These are phyloP conservation scores for Penicillium diatomitis DNA, from an alignment of 495 filamentous ascomycete genomes.

Conservation along the genomic window DNA sequence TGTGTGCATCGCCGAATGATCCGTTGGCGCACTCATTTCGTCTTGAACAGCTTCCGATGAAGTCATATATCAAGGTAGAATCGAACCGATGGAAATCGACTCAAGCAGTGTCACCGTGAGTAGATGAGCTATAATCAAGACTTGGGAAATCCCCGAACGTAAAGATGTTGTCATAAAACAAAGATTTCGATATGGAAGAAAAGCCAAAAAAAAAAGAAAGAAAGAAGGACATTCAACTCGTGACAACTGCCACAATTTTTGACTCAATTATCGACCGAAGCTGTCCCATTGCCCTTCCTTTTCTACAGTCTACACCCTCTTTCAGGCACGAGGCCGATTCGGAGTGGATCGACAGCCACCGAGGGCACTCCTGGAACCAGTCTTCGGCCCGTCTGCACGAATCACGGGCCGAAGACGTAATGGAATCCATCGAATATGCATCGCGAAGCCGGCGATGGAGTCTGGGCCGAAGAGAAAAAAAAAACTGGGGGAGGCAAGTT, in stretches of 20 bases:
- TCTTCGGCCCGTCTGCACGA: conserved; percentile 9
- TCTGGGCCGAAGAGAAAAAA: background rate
- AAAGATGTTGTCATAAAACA: no score
- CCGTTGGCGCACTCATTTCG: background rate
- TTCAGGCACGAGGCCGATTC: background rate
- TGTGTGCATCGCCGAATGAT: background rate
- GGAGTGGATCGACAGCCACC: conserved; percentile 4
- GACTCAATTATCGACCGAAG: conserved; percentile 1
- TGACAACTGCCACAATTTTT: background rate
- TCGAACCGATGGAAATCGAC: background rate
- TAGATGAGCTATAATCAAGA: background rate
- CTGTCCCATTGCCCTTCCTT: background rate
- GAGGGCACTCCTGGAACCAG: background rate
- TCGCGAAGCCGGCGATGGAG: conserved; percentile 1
- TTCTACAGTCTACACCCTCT: background rate
- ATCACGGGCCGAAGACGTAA: conserved; percentile 13
- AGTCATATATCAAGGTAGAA: background rate
- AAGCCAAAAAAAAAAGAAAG: background rate
- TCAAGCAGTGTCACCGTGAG: background rate
- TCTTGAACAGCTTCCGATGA: background rate
- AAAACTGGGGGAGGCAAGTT: conserved; percentile 11
- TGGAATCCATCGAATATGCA: conserved; percentile 5
- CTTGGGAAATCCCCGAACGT: background rate
- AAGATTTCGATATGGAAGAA: background rate
- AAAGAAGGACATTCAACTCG: background rate